Evolutionary conservation across 331 rosid genomes (phyloP).

Genomic region (Rosa hybrid): DNA sequence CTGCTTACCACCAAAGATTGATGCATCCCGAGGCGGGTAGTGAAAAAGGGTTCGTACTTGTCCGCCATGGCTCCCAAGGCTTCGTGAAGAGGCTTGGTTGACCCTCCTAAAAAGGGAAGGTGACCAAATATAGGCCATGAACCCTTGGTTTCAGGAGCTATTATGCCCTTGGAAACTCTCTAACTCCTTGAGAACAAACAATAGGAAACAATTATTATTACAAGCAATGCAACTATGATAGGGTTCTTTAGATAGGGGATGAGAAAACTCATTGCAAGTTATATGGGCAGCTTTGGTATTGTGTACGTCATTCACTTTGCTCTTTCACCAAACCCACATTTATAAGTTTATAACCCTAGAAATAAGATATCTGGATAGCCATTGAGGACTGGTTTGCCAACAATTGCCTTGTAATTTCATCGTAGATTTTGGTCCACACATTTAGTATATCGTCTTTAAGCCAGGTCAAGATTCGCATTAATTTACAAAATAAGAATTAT

Average conservation of each 20-base stretch:
- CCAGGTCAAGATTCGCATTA: no score
- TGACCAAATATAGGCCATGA: conserved; percentile 43
- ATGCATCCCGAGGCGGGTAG: conserved; percentile 22
- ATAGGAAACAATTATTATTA: neutral
- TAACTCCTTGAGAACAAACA: neutral
- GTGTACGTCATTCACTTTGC: no score
- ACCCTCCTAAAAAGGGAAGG: conserved; percentile 24
- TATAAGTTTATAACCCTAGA: no score
- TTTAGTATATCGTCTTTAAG: no score
- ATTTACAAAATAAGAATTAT: no score
- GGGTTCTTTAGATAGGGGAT: neutral
- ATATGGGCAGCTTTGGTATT: no score
- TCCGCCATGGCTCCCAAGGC: conserved; percentile 37
- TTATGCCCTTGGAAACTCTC: neutral
- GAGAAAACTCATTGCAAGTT: neutral
- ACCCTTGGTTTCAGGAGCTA: conserved; percentile 20
- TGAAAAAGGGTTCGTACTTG: conserved; percentile 35
- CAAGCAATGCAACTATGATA: neutral
- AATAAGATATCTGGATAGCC: no score
- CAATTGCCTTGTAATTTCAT: no score
- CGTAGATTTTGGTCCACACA: no score
- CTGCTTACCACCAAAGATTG: conserved; percentile 25
- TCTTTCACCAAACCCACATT: no score
- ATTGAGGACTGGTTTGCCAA: no score
- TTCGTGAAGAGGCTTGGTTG: conserved; percentile 17